phyloP scores from a whole-genome alignment of 768 basidiomycete species.

The Boletus pseudopeckii region DNA sequence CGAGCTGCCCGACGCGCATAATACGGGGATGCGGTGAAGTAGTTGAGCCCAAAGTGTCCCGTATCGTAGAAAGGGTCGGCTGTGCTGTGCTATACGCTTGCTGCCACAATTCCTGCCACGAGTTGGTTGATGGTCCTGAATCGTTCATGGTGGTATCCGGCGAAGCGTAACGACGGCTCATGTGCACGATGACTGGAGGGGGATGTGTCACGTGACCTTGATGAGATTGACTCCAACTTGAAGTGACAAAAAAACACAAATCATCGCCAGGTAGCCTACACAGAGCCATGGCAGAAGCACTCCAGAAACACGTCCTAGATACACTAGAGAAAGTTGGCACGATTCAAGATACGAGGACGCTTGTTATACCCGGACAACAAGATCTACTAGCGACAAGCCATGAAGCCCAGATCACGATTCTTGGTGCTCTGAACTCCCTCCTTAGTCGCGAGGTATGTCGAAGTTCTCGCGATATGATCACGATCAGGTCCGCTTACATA shows the following conservation, averaged over 20 bases:
- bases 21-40: constrained; percentile 43
- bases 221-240: constrained; percentile 17
- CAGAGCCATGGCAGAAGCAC: constrained; percentile 60
- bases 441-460: constrained; percentile 73
- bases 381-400: constrained; percentile 54
- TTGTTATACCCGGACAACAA: constrained; percentile 62
- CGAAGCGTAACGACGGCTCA: background rate
- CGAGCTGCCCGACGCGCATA: constrained; percentile 85
- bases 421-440: constrained; percentile 90
- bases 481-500: constrained; percentile 11
- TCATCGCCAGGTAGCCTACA: constrained; percentile 2
- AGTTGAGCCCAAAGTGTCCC: constrained; percentile 35
- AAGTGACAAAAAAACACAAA: background rate
- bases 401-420: constrained; percentile 79
- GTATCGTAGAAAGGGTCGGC: constrained; percentile 48
- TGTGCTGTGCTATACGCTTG: constrained; percentile 63
- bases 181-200: background rate
- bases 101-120: constrained; percentile 46
- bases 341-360: constrained; percentile 67
- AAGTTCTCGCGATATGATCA: constrained; percentile 2
- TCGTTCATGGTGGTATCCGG: constrained; percentile 14
- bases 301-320: constrained; percentile 79
- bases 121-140: constrained; percentile 1
- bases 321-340: constrained; percentile 53
- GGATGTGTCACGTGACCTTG: constrained; percentile 12